Percentiles rank a stretch among this genome's conserved stretches.
These are phyloP conservation scores for Magnaporthiopsis poae DNA, from an alignment of 2,329 filamentous ascomycete genomes.

Conservation along the genomic window DNA sequence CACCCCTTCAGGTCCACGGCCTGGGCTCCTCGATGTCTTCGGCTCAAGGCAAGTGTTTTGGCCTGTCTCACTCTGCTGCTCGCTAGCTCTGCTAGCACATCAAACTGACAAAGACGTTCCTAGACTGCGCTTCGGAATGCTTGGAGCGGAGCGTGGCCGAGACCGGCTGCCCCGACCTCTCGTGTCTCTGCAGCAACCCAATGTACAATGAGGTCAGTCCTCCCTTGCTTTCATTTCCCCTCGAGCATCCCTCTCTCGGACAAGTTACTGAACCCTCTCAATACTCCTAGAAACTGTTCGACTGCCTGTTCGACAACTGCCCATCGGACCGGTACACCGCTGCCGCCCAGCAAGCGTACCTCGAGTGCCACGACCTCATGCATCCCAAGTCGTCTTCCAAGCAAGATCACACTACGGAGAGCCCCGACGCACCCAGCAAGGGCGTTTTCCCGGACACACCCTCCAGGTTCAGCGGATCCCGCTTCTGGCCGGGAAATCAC, in stretches of 20 bases:
- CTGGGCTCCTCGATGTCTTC: not conserved
- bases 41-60: not conserved
- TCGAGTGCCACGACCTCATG: not conserved
- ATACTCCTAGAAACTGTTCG: conserved; percentile 1
- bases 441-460: not conserved
- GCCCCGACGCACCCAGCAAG: not conserved
- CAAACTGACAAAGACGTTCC: not conserved
- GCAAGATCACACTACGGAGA: not conserved
- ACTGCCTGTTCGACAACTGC: conserved; percentile 8
- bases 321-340: not conserved
- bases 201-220: conserved; percentile 4
- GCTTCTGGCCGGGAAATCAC: not conserved
- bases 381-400: not conserved
- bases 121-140: conserved; percentile 1
- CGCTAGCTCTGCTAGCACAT: not conserved
- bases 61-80: not conserved
- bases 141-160: conserved; percentile 2
- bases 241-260: not conserved
- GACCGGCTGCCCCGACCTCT: conserved; percentile 2
- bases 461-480: not conserved
- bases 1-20: not conserved
- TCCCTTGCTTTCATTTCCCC: not conserved
- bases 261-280: not conserved
- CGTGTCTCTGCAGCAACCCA: conserved; percentile 5
- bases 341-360: not conserved